Conservation (phyloP, 164 flowering plant species). For the Chloranthus sessilifolius region DNA sequence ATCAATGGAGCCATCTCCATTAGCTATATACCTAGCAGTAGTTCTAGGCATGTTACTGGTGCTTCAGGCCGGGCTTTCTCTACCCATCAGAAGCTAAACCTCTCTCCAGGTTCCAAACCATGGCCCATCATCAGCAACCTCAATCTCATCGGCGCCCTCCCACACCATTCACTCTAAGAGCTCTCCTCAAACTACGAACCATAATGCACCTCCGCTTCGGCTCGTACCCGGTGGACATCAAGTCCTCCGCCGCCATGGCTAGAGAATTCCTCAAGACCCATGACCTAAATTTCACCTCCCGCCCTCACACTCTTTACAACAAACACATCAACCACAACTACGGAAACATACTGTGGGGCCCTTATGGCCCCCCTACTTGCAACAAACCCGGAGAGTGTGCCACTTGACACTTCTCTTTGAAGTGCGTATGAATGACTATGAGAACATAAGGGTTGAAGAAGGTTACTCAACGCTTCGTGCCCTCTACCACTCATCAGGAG, state of each 20-base stretch:
- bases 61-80: background rate
- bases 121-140: constrained; percentile 48
- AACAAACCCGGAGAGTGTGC: constrained; percentile 36
- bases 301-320: constrained; percentile 34
- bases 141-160: constrained; percentile 40
- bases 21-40: no score
- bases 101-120: constrained; percentile 30
- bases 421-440: constrained; percentile 28
- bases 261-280: constrained; percentile 34
- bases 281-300: constrained; percentile 35
- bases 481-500: constrained; percentile 8
- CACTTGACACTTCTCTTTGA: constrained; percentile 35
- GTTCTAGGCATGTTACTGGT: no score
- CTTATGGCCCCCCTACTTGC: constrained; percentile 50
- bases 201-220: constrained; percentile 41
- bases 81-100: background rate
- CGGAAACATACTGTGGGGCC: constrained; percentile 40
- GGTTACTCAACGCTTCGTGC: constrained; percentile 15
- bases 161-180: constrained; percentile 34
- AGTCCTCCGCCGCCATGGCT: constrained; percentile 39
- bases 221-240: constrained; percentile 29
- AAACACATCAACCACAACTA: constrained; percentile 42
- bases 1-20: no score
- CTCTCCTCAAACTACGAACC: constrained; percentile 35
- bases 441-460: constrained; percentile 31